Conservation (phyloP, 1,139 yeast genomes). For the Sugiyamaella japonica region DNA sequence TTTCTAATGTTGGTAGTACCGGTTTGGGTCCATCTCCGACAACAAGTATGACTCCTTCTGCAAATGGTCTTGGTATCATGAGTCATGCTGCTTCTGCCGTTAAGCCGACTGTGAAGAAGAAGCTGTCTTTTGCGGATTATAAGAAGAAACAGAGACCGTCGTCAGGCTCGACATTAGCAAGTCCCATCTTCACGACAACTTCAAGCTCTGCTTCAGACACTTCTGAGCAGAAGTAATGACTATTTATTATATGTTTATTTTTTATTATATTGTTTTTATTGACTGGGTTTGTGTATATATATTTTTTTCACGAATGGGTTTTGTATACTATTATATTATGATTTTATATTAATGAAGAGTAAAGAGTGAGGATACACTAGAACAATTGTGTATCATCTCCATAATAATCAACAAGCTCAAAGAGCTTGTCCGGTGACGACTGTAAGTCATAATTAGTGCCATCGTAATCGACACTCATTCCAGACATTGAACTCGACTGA, state of each 20-base stretch:
- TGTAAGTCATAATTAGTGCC: neutral
- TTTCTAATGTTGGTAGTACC: neutral
- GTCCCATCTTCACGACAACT: neutral
- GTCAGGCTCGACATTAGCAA: neutral
- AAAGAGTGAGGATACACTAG: neutral
- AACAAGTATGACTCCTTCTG: slow-evolving; percentile 14
- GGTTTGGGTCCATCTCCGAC: slow-evolving; percentile 1
- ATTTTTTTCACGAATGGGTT: neutral
- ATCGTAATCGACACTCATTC: neutral
- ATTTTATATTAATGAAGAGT: neutral
- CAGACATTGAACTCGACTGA: neutral
- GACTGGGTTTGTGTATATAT: slow-evolving; percentile 14
- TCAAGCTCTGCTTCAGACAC: neutral
- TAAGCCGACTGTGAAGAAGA: slow-evolving; percentile 50
- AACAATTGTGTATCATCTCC: neutral
- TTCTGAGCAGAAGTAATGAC: slow-evolving; percentile 8
- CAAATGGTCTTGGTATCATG: slow-evolving; percentile 1
- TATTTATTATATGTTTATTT: slow-evolving; percentile 13
- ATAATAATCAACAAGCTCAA: neutral
- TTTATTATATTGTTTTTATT: too few species aligned
- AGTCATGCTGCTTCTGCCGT: neutral
- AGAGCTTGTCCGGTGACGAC: neutral
- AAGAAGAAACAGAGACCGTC: slow-evolving; percentile 55
- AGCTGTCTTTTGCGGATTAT: slow-evolving; percentile 81
- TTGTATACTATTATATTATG: slow-evolving; percentile 5